Evolutionary conservation across 192 early-diverging fungal species (phyloP).

Genomic region (Podila epicladia): DNA sequence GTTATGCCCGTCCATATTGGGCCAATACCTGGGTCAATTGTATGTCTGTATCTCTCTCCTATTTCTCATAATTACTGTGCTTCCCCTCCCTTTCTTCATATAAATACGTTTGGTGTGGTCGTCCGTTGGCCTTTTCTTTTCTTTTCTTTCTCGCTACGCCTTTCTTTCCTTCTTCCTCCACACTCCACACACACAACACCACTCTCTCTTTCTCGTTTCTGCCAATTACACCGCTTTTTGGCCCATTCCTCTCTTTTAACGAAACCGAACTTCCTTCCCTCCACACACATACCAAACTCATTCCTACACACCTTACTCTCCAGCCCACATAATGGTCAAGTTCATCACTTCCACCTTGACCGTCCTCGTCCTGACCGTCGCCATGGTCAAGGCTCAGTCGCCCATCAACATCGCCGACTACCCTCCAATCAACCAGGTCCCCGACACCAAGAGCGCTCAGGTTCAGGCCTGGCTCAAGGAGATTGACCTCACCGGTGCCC

Average conservation of each 20-base stretch:
- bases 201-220: neutral
- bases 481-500: slow-evolving; percentile 40
- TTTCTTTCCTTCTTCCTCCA: neutral
- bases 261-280: slow-evolving; percentile 2
- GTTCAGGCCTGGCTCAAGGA: slow-evolving; percentile 46
- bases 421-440: slow-evolving; percentile 31
- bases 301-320: too few relatives aligned
- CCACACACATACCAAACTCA: neutral
- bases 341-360: slow-evolving; percentile 23
- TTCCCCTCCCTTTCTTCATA: too few relatives aligned
- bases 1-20: too few relatives aligned
- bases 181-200: neutral
- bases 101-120: neutral
- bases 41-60: too few relatives aligned
- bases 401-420: slow-evolving; percentile 25
- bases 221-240: slow-evolving; percentile 6
- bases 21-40: too few relatives aligned
- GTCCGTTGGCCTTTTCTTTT: neutral
- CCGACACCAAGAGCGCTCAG: slow-evolving; percentile 22
- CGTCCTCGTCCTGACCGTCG: slow-evolving; percentile 30
- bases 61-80: too few relatives aligned
- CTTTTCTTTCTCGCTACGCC: neutral
- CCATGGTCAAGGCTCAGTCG: slow-evolving; percentile 33
- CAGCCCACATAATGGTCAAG: slow-evolving; percentile 31
- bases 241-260: slow-evolving; percentile 52